Base-by-base conservation (phyloP, 1,284 basidiomycete species). In the Heterobasidion parviporum region DNA sequence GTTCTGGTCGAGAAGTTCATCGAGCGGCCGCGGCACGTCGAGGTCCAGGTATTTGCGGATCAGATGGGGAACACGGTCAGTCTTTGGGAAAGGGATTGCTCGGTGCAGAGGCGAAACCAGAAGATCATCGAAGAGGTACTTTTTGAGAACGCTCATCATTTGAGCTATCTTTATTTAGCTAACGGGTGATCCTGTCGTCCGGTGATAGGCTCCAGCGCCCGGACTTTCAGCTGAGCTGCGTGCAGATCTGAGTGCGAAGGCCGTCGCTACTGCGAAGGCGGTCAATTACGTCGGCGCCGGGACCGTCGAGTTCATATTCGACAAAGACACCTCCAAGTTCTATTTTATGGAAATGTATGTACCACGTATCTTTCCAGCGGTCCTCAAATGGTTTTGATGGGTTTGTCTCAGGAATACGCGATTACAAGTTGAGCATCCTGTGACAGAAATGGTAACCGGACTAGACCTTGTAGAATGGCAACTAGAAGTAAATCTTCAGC, bases 381-480 rank as follows among this genome's bases (percentile, higher is more conserved):
- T 16, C 57, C 52, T 47, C 43, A 38, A 32, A 16, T 12, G 2
- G 34, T 2, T 10, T 35, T 20, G 34, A 16, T 49, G 48, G 12
- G 5, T 26, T 26, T 26, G 26, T 3, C 38, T n/a, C 33, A 92
- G 89, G 92, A 96, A 97, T 67, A 95, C 92, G 5, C 82, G 94
- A 52, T 69, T 98, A 35, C 94, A 97, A 72, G 94, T 95, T 44
- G 93, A 95, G 66, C 95, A 98, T 68, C 93, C 94, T 8, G 91
- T 98, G 16, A 95, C 94, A 0, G 94, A 97, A 70, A 94, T 94
- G 92, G 85, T 97, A 50, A 94, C 91, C 0, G 91, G 93, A 0
- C 76, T 94, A 41, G 94, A 98, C 65, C 80, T 98, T 6, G 94
- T 97, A 7, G 86, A 94, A 71, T 96, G 94, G 94, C 94, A 98